Conservation (phyloP, 371 early-diverging fungal genomes). For the Dichotomocladium elegans region DNA sequence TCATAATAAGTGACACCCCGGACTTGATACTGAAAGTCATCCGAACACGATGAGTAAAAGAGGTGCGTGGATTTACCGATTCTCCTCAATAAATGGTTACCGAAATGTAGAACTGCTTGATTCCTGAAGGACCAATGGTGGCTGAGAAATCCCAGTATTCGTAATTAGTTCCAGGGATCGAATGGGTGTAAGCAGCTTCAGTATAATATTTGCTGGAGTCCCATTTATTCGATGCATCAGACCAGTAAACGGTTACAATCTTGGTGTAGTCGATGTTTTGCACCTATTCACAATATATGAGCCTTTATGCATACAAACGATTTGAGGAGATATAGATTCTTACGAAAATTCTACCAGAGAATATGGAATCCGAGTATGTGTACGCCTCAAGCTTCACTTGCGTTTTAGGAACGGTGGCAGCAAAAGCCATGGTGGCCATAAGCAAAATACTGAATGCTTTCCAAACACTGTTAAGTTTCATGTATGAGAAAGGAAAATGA, state of each 20-base stretch:
- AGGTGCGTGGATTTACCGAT: background rate
- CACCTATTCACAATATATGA: slow-evolving; percentile 10
- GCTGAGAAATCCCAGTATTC: slow-evolving; percentile 36
- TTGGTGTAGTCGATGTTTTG: slow-evolving; percentile 37
- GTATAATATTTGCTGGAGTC: slow-evolving; percentile 12
- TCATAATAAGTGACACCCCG: slow-evolving; percentile 35
- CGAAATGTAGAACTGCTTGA: slow-evolving; percentile 34
- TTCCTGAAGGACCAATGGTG: slow-evolving; percentile 21
- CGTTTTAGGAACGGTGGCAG: slow-evolving; percentile 11
- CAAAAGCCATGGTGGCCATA: background rate
- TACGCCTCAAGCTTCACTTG: slow-evolving; percentile 18
- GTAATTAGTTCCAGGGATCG: slow-evolving; percentile 25
- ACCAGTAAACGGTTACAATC: slow-evolving; percentile 25
- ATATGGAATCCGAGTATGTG: slow-evolving; percentile 9
- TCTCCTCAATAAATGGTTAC: slow-evolving; percentile 7
- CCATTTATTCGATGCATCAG: slow-evolving; percentile 29
- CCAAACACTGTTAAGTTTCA: background rate
- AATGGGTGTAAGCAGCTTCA: slow-evolving; percentile 13
- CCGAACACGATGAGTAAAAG: background rate
- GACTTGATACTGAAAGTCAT: slow-evolving; percentile 24
- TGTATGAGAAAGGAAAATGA: too few species aligned
- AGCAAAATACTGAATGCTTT: background rate
- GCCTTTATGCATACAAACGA: background rate
- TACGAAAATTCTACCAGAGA: slow-evolving; percentile 31
- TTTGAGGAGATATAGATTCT: background rate